phyloP scores from a whole-genome alignment of 2,329 filamentous ascomycete genomes.

The Bimuria novae-zelandiae region DNA sequence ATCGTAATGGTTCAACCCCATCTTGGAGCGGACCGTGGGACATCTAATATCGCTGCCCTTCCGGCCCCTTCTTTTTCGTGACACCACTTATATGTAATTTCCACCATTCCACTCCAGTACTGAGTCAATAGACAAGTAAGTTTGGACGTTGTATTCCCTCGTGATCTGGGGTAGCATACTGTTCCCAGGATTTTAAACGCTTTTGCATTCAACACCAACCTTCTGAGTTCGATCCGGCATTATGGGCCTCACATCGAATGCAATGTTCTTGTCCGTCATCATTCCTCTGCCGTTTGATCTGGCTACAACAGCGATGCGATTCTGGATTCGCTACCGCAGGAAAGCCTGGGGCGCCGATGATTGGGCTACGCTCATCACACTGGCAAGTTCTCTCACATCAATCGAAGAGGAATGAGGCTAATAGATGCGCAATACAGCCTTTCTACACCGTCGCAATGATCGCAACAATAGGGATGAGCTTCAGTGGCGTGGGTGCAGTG shows the following conservation, averaged over 20 bases:
- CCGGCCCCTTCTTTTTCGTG: neutral
- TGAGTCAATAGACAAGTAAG: too few species aligned
- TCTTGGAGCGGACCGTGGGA: too few species aligned
- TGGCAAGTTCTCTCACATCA: neutral
- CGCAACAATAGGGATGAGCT: neutral
- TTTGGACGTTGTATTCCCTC: too few species aligned
- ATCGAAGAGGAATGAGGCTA: neutral
- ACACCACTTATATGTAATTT: too few species aligned
- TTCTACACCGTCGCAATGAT: conserved; percentile 2
- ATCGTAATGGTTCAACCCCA: neutral
- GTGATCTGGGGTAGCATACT: too few species aligned
- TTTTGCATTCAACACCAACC: neutral
- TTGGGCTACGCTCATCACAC: neutral
- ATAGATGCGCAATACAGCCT: neutral
- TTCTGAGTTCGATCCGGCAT: neutral
- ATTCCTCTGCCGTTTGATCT: neutral
- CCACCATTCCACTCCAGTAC: too few species aligned
- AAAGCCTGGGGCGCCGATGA: conserved; percentile 1
- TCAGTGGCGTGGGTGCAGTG: neutral
- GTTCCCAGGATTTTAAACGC: too few species aligned
- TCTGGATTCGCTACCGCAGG: conserved; percentile 1
- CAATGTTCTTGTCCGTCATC: conserved; percentile 1
- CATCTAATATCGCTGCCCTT: neutral
- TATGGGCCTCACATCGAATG: neutral
- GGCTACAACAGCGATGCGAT: neutral